phyloP scores from a whole-genome alignment of 2,329 filamentous ascomycete genomes.

The Rhynchosporium graminicola region DNA sequence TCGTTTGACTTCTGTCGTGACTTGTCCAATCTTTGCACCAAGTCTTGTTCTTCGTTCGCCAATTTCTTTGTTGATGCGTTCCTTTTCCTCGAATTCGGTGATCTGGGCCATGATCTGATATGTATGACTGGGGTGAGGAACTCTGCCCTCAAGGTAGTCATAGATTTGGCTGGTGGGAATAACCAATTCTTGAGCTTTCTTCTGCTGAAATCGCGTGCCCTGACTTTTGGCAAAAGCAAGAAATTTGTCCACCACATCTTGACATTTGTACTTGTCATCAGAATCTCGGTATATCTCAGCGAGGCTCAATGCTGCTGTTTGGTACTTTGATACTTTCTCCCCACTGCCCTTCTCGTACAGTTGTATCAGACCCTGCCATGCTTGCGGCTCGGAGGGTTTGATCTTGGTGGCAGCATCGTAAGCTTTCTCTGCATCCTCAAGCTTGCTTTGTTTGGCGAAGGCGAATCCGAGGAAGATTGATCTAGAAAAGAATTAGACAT shows the following conservation, averaged over 20 bases:
- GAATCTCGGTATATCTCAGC: slow-evolving; percentile 72
- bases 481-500: slow-evolving; percentile 44
- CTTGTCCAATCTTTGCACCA: slow-evolving; percentile 79
- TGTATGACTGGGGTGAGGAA: slow-evolving; percentile 77
- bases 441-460: slow-evolving; percentile 71
- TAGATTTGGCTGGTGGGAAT: slow-evolving; percentile 83
- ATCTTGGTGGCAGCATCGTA: slow-evolving; percentile 73
- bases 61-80: slow-evolving; percentile 86
- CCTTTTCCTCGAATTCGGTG: slow-evolving; percentile 81
- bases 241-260: slow-evolving; percentile 77
- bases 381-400: slow-evolving; percentile 75
- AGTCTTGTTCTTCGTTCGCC: slow-evolving; percentile 85
- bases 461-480: slow-evolving; percentile 88
- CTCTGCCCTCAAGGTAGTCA: slow-evolving; percentile 75
- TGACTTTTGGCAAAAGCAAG: slow-evolving; percentile 70
- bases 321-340: slow-evolving; percentile 72
- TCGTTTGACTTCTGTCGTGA: slow-evolving; percentile 82
- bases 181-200: slow-evolving; percentile 71
- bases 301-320: slow-evolving; percentile 69
- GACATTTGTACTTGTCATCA: slow-evolving; percentile 63
- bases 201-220: slow-evolving; percentile 73
- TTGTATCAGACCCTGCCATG: slow-evolving; percentile 87
- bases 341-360: slow-evolving; percentile 78
- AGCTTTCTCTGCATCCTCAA: slow-evolving; percentile 72
- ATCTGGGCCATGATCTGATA: slow-evolving; percentile 83